Base-by-base conservation (phyloP, 306 rosid species). In the Ziziphus jujuba region DNA sequence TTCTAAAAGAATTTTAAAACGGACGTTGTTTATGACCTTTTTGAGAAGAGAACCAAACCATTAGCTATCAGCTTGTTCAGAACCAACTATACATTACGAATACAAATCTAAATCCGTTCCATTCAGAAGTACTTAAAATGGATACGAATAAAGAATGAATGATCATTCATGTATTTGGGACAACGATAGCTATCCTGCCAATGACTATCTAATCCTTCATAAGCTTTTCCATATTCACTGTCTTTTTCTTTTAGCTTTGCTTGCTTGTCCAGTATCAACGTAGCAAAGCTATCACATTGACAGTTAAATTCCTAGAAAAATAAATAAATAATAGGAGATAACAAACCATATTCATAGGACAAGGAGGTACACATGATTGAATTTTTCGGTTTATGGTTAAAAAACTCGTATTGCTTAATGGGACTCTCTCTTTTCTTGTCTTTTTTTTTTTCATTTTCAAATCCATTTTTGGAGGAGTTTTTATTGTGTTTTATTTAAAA, bases 211-310 rank as follows among this genome's bases (percentile, higher is more conserved):
- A 40, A 40, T 10, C 10, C 45, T 2, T 40, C 45, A 40, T 40
- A 40, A 10, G 45, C 45, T 40, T 40, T 40, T 40, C 45, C 45
- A 40, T 1, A 4, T 9, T 10, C 45, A 40, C 45, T 36, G 48
- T 34, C 24, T 9, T 59, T 35, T n/a, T 4, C 48, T 35, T 59
- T 21, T 45, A 14, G 5, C 15, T 33, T 35, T 33, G 49, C 52
- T 65, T 65, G 50, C 48, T 31, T 65, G 68, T 63, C 64, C 55
- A 44, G 8, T 63, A 45, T 5, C 36, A 63, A 12, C 19, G 31
- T n/a, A 31, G n/a, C 70, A 49, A 0, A 63, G 13, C 54, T 45
- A 63, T 43, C 21, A 7, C 55, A 44, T 15, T 38, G 54, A 47
- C 67, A 6, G 55, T 3, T n/a, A 22, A 43, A 7, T 45, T 45